Conservation (phyloP, 129 eudicot species). For the Chrysanthemum lavandulifolium region DNA sequence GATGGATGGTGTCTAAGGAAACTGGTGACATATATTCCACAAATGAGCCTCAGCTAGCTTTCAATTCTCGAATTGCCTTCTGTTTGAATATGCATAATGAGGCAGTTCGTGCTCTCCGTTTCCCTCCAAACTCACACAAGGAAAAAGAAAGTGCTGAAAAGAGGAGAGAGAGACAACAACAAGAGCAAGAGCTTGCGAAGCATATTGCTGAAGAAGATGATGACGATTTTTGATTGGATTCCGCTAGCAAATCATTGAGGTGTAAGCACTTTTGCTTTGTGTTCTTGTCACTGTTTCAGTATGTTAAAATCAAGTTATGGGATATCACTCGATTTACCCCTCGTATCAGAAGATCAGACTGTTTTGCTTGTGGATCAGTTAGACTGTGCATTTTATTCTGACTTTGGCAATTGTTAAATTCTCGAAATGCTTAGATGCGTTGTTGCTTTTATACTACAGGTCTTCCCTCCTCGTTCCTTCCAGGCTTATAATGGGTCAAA, state of each 20-base stretch:
- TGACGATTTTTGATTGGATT: slow-evolving; percentile 63
- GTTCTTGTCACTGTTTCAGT: slow-evolving; percentile 18
- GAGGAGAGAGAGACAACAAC: slow-evolving; percentile 98
- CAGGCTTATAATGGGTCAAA: no score
- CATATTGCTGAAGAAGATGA: slow-evolving; percentile 99
- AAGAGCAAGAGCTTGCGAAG: slow-evolving; percentile 98
- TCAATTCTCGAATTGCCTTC: slow-evolving; percentile 92
- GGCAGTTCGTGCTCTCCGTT: slow-evolving; percentile 87
- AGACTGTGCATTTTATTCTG: slow-evolving; percentile 22
- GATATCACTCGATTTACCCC: neutral
- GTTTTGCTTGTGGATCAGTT: neutral
- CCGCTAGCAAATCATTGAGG: neutral
- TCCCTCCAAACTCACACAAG: slow-evolving; percentile 89
- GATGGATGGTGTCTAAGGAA: slow-evolving; percentile 94
- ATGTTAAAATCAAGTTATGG: slow-evolving; percentile 13
- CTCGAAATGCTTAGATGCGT: neutral
- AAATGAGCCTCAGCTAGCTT: slow-evolving; percentile 89
- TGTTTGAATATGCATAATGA: slow-evolving; percentile 97
- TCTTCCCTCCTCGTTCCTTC: no score
- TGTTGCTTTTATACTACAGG: no score
- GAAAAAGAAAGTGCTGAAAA: slow-evolving; percentile 97
- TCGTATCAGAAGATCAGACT: neutral
- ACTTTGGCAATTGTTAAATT: neutral
- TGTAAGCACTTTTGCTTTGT: slow-evolving; percentile 23
- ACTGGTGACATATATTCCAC: slow-evolving; percentile 96